These are phyloP conservation scores for Tolypocladium sp. DNA, from an alignment of 2,329 filamentous ascomycete genomes.

Conservation along the genomic window DNA sequence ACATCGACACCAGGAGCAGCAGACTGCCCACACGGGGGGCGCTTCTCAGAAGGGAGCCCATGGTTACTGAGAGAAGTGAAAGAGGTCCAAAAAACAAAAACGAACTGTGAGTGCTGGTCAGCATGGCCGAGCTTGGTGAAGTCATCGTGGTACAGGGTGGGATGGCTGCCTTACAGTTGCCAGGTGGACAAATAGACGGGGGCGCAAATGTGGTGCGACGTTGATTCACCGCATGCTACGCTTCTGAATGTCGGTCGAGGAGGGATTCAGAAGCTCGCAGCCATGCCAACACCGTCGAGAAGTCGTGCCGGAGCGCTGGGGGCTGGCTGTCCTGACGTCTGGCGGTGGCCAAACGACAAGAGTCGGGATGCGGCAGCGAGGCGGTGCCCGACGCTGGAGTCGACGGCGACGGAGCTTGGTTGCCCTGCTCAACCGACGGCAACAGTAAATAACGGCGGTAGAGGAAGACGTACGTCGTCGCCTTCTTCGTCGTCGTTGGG, in stretches of 20 bases:
- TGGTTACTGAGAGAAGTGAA: constrained; percentile 4
- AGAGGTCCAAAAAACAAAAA: neutral
- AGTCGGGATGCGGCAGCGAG: neutral
- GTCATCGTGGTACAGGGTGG: neutral
- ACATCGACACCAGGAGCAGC: constrained; percentile 14
- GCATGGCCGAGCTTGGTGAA: neutral
- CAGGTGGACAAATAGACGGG: neutral
- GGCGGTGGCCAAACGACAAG: neutral
- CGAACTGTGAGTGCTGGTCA: neutral
- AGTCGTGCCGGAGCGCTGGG: neutral
- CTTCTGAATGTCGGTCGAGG: neutral
- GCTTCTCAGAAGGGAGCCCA: constrained; percentile 12
- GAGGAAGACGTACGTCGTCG: neutral
- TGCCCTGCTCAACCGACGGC: neutral
- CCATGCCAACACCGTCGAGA: neutral
- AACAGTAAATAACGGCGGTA: neutral
- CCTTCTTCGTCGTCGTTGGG: neutral
- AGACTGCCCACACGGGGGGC: neutral
- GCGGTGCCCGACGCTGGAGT: neutral
- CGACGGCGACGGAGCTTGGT: neutral
- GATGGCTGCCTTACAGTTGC: neutral
- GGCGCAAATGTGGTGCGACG: neutral
- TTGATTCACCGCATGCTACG: neutral
- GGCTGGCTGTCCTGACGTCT: neutral
- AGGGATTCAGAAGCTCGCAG: neutral